Percentiles rank a stretch among this genome's conserved stretches.
Conservation (phyloP, 164 flowering plant genomes). For the Magnolia kwangsiensis region DNA sequence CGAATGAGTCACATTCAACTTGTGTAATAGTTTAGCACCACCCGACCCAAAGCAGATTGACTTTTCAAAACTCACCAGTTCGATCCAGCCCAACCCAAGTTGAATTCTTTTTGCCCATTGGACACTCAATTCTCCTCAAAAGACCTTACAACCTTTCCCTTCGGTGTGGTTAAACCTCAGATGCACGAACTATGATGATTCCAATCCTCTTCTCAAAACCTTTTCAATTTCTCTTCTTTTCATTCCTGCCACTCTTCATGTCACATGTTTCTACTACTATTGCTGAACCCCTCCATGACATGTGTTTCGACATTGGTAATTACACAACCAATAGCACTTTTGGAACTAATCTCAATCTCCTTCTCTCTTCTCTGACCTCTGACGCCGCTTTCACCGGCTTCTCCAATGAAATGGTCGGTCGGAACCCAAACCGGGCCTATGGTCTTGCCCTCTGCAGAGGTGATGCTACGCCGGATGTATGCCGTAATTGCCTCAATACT, state of each 20-base stretch:
- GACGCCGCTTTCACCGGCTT: conserved; percentile 5
- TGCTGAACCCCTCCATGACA: background rate
- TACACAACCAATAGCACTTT: conserved; percentile 7
- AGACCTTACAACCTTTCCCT: no score
- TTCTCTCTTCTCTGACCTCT: conserved; percentile 6
- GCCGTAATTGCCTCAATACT: conserved; percentile 5
- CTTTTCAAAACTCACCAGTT: no score
- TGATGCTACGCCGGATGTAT: background rate
- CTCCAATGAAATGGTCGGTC: conserved; percentile 1
- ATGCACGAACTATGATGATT: no score
- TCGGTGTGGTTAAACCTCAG: no score
- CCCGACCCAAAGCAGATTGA: no score
- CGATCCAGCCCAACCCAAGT: no score
- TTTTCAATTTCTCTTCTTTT: background rate
- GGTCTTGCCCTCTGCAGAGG: conserved; percentile 17
- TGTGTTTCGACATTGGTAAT: background rate
- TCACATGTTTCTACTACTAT: background rate
- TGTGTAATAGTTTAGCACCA: no score
- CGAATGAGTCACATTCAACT: no score
- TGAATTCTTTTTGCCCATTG: no score
- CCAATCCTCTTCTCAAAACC: no score
- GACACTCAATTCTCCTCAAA: no score
- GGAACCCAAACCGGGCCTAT: background rate
- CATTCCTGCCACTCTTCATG: background rate
- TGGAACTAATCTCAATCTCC: conserved; percentile 1